A percentile compares a stretch with the other conserved stretches of the same genome.
phyloP scores from a whole-genome alignment of 768 basidiomycete genomes.

The Lactarius akahatsu region DNA sequence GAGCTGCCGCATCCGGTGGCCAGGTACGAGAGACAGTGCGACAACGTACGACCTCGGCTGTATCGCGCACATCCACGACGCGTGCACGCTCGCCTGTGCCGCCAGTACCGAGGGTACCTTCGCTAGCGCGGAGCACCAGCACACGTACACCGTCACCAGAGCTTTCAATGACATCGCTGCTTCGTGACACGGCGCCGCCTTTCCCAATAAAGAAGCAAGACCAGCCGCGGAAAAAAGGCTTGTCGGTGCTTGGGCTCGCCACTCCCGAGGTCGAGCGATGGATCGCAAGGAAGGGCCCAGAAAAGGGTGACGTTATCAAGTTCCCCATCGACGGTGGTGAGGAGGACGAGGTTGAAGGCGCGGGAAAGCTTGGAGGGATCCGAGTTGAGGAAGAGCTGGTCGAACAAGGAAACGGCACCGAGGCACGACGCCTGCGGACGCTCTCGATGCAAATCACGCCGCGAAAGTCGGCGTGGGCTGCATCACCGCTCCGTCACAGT shows the following conservation, averaged over 20 bases:
- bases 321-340: constrained; percentile 49
- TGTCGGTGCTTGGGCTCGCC: constrained; percentile 43
- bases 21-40: constrained; percentile 13
- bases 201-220: constrained; percentile 34
- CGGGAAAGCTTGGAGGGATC: constrained; percentile 32
- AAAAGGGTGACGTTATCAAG: constrained; percentile 35
- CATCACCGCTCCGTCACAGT: constrained; percentile 38
- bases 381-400: constrained; percentile 40
- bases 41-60: constrained; percentile 12
- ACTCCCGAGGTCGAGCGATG: constrained; percentile 55
- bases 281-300: constrained; percentile 44
- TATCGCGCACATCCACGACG: constrained; percentile 14
- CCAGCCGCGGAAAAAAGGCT: constrained; percentile 20
- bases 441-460: constrained; percentile 53
- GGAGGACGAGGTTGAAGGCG: constrained; percentile 33
- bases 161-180: constrained; percentile 20
- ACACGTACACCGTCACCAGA: constrained; percentile 29
- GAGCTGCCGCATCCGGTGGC: background rate
- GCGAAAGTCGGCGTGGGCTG: constrained; percentile 39
- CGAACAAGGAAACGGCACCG: constrained; percentile 46
- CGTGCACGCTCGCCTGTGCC: constrained; percentile 18
- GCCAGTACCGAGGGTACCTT: constrained; percentile 18
- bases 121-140: constrained; percentile 6
- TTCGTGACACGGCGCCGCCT: constrained; percentile 34
- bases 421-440: constrained; percentile 41